Evolutionary conservation across 345 rosid genomes (phyloP), one percentile per base, ranked within the genome.

Genomic region (Laguncularia racemosa): DNA sequence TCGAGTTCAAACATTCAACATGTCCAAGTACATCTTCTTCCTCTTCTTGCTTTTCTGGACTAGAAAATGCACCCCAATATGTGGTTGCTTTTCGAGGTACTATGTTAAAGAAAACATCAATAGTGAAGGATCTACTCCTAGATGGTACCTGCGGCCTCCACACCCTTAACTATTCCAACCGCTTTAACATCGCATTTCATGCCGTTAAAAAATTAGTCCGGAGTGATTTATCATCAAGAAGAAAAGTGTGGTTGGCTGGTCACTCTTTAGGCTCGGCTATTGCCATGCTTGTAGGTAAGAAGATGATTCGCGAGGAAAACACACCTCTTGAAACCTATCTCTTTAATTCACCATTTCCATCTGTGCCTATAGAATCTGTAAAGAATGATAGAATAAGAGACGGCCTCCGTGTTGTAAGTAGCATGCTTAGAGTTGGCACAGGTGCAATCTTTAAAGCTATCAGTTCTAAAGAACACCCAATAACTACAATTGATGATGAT

Each of bases 221-320:
- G 9, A 7, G 11, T 52, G 85, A 83, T 64, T 18, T 78, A 0
- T 80, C 71, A 13, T 87, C 87, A 15, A 69, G 57, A 52, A 78
- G 81, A 0, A 78, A 79, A 49, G 82, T 86, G 20, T 89, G 95
- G 95, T 57, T 89, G 59, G 88, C 89, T 15, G 97, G 97, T 58
- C 95, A 89, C 67, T 89, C 88, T 56, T 80, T 89, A 13, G 95
- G 97, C 53, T 80, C 92, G 50, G 85, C 89, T 57, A 76, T 84
- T 85, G 88, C 83, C 16, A 55, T 86, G 71, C 78, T 86, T 18
- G 80, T 83, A 0, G 86, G 95, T 53, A 89, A 82, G 74, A 81
- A 79, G 28, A 67, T 81, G 71, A 86, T 86, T 33, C 11, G 9
- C 28, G 70, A 83, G 70, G 65, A 80, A 0, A 79, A 86, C 9